phyloP scores from a whole-genome alignment of 352 stramenopile species.

The Globisporangium middletonii region DNA sequence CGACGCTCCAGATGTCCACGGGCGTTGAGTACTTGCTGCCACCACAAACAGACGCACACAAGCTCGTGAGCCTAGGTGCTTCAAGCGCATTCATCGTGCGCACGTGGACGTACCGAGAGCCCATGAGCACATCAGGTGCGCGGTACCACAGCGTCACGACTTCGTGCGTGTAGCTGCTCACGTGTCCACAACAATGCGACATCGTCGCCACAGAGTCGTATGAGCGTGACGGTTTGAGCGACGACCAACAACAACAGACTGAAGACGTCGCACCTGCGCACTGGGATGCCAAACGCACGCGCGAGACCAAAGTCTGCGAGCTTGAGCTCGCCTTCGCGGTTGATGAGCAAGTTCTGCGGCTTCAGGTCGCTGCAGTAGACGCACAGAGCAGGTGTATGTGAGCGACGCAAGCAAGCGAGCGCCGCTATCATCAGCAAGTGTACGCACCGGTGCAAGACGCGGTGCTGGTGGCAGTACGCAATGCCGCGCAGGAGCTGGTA shows the following conservation, averaged over 20 bases:
- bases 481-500: conserved; percentile 99
- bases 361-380: conserved; percentile 95
- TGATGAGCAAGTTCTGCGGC: conserved; percentile 98
- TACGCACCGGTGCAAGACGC: conserved; percentile 86
- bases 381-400: background rate
- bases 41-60: background rate
- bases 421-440: background rate
- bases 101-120: conserved; percentile 61
- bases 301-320: conserved; percentile 99
- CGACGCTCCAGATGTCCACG: conserved; percentile 99
- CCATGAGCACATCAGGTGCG: conserved; percentile 97
- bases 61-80: background rate
- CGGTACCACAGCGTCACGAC: conserved; percentile 99
- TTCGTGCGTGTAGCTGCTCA: conserved; percentile 95
- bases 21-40: conserved; percentile 97
- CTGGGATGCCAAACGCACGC: conserved; percentile 98
- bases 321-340: conserved; percentile 97
- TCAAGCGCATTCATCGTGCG: background rate
- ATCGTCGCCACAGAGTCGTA: background rate
- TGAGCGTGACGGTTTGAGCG: background rate
- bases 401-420: background rate
- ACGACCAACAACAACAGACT: background rate
- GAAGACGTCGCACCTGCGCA: conserved; percentile 71
- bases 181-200: too few species aligned
- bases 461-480: conserved; percentile 98